Conservation (phyloP, 2,329 filamentous ascomycete species). For the Akanthomyces uredinophilus region DNA sequence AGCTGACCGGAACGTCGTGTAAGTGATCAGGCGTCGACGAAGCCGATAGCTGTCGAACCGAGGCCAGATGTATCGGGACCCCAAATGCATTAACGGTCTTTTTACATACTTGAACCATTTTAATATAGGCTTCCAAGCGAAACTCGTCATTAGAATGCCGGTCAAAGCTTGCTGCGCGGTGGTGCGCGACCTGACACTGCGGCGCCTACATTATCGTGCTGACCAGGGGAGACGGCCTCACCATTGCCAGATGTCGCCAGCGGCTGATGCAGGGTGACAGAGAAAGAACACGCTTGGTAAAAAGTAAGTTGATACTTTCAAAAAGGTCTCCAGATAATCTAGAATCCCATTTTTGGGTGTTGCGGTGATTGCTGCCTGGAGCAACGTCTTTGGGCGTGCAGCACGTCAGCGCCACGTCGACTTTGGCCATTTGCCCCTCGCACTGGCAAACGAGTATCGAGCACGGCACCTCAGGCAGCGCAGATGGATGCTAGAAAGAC, state of each 20-base stretch:
- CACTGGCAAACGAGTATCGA: not conserved
- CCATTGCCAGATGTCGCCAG: not conserved
- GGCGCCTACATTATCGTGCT: not conserved
- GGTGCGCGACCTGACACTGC: not conserved
- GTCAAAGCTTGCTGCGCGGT: not conserved
- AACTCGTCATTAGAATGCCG: not conserved
- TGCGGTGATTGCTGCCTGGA: not conserved
- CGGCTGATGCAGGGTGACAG: not conserved
- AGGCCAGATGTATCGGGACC: not conserved
- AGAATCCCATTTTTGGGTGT: not conserved
- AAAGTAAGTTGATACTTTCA: not conserved
- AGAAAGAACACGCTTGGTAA: not conserved
- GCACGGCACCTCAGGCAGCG: not conserved
- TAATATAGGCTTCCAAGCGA: rapidly evolving
- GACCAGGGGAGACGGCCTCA: not conserved
- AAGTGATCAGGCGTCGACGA: constrained; percentile 5
- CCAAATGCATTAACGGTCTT: not conserved
- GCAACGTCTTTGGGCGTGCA: not conserved
- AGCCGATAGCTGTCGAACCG: not conserved
- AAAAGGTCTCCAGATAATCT: not conserved
- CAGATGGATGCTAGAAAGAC: not conserved
- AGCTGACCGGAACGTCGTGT: constrained; percentile 12
- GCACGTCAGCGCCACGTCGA: not conserved
- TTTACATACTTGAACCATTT: not conserved
- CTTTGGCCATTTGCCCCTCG: constrained; percentile 4